These are phyloP conservation scores for Setaria italica DNA, from an alignment of 202 grass and related monocot genomes.

Conservation along the genomic window DNA sequence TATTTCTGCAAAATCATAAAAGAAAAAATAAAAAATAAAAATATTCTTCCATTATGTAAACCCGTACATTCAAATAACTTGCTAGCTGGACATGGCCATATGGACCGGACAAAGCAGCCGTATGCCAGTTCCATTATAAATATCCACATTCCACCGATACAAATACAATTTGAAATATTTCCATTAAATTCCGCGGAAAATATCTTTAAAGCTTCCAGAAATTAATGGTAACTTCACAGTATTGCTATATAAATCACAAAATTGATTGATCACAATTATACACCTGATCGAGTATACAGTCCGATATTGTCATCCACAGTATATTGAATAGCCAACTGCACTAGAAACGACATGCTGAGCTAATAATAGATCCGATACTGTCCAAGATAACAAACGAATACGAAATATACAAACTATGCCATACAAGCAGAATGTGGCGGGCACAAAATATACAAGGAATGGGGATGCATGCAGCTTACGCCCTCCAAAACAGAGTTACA, in stretches of 20 bases:
- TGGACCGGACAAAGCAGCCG: no score
- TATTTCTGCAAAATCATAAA: no score
- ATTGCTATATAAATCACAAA: conserved; percentile 10
- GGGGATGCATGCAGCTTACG: not conserved
- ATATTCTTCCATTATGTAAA: no score
- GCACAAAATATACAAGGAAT: conserved; percentile 60
- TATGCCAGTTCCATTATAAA: no score
- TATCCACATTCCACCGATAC: no score
- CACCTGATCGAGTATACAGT: not conserved
- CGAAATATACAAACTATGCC: conserved; percentile 52
- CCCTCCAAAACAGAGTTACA: conserved; percentile 18
- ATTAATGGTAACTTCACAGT: no score
- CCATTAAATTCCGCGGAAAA: not conserved
- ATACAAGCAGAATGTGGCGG: not conserved
- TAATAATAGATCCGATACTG: conserved; percentile 34
- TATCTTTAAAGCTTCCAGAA: not conserved
- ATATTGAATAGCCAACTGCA: conserved; percentile 38
- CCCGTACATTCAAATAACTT: no score
- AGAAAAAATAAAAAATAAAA: no score
- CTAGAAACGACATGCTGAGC: conserved; percentile 32
- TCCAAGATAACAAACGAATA: conserved; percentile 35
- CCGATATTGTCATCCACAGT: not conserved
- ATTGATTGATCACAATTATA: conserved; percentile 38
- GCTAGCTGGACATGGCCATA: no score
- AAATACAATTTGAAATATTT: no score